Evolutionary conservation across 768 basidiomycete genomes (phyloP), one percentile per base, ranked within the genome.

Genomic region (Melanogaster broomeanus): DNA sequence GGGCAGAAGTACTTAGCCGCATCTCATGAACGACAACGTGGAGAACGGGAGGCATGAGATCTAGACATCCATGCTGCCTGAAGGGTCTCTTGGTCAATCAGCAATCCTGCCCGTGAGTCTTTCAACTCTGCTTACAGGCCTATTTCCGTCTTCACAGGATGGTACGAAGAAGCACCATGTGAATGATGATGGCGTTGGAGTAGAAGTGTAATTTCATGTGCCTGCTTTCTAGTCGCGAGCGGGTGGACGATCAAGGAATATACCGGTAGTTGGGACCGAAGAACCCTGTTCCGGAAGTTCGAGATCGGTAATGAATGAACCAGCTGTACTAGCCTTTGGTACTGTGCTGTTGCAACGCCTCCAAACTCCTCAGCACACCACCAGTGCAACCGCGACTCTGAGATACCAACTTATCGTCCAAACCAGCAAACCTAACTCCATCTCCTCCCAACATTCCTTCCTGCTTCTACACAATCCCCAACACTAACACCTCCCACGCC

Each of bases 401-500:
- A 10, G 15, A 31, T 35, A 31, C 44, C 28, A 44, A 38, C 40
- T 34, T 22, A 16, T 51, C 38, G 61, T 58, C 56, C 53, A 62
- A 60, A 45, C 42, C 50, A 39, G 21, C 42, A 41, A 27, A 22
- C 16, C 42, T 70, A 68, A 45, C 47, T 43, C 79, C 80, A 82
- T 25, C 48, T 54, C 33, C 47, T 62, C 37, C 81, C 83, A 45
- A 72, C 86, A 19, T 67, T 73, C 64, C 85, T 81, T 13, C 88
- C 93, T 5, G 83, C 82, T 59, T 85, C 82, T 11, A 94, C 77
- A 65, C 93, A 95, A 61, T 96, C 93, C 8, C 84, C 85, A 1
- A 95, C 80, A 58, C 93, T 93, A 3, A 93, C 89, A 3, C 93
- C 93, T 0, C 83, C 83, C 28, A 93, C 87, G 2, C 91, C 90